Percentiles rank a stretch among this genome's conserved stretches.
These are phyloP conservation scores for Diaporthe sp. DNA, from an alignment of 2,329 filamentous ascomycete species.

Conservation along the genomic window DNA sequence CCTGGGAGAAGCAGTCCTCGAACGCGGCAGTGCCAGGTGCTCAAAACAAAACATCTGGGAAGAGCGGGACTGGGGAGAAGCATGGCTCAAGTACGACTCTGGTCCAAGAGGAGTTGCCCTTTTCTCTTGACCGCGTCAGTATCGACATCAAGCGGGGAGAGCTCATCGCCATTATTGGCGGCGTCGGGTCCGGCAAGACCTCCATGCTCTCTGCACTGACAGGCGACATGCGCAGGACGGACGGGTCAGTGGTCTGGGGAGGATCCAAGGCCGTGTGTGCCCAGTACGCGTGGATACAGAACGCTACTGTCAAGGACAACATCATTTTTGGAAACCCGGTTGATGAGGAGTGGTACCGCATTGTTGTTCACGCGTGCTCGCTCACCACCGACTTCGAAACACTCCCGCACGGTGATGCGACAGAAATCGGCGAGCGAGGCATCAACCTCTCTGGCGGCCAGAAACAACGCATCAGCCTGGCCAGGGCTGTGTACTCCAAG, in stretches of 20 bases:
- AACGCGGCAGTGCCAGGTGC: slow-evolving; percentile 41
- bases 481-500: slow-evolving; percentile 81
- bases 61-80: slow-evolving; percentile 64
- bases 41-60: neutral
- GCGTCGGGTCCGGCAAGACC: slow-evolving; percentile 91
- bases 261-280: slow-evolving; percentile 91
- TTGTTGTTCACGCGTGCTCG: slow-evolving; percentile 75
- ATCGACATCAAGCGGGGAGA: slow-evolving; percentile 80
- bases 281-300: slow-evolving; percentile 98
- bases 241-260: slow-evolving; percentile 80
- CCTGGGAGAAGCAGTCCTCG: slow-evolving; percentile 78
- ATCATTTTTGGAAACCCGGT: slow-evolving; percentile 89
- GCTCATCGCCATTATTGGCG: slow-evolving; percentile 84
- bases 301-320: slow-evolving; percentile 87
- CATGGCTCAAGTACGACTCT: slow-evolving; percentile 72
- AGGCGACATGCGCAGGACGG: slow-evolving; percentile 91
- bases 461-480: slow-evolving; percentile 95
- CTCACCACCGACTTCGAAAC: slow-evolving; percentile 84
- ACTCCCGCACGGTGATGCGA: slow-evolving; percentile 89
- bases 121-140: slow-evolving; percentile 77
- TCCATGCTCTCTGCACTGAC: slow-evolving; percentile 90
- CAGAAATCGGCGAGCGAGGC: slow-evolving; percentile 94
- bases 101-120: slow-evolving; percentile 68
- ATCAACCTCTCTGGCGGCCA: slow-evolving; percentile 97
- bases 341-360: slow-evolving; percentile 82